Base-by-base conservation (phyloP, 805 yeast species). In the Candida ficus region DNA sequence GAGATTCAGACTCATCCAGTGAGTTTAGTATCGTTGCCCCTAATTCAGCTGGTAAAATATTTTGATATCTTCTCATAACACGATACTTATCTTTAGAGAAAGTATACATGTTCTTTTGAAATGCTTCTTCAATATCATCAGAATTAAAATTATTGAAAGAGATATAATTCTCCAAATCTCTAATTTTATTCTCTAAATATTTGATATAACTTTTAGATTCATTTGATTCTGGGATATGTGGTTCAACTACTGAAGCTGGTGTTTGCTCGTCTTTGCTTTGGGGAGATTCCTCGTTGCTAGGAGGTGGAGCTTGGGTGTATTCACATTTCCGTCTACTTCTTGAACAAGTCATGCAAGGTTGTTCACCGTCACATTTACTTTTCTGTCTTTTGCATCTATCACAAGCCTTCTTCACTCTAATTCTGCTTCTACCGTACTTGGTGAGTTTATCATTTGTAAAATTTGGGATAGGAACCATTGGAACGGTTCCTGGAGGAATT, bases 351-450 rank as follows among this genome's bases (percentile, higher is more conserved):
- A 46, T 43, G 45, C 83, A 78, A 9, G 83, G 83, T 32, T 47
- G 48, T 13, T 64, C 61, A 5, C 81, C 81, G 37, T 76, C 67
- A 53, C 83, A 78, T 49, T 78, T 77, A 43, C 74, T 73, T 55
- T 78, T 76, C 44, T 73, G 77, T 28, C 63, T 58, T 41, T 78
- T 62, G 54, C 83, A 78, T 18, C 77, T 61, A 39, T 70, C 75
- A 47, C 83, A 78, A 1, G 83, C 83, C 45, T 66, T 70, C 39
- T 64, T 60, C 9, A 75, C 80, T 33, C 78, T 54, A 12, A 39
- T 4, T 27, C 49, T 38, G 10, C 19, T 33, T 9, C 19, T 26
- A 12, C 44, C 49, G 13, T 16, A 20, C 27, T 43, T 43, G 6
- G 38, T 37, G 12, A 41, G 21, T n/a, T 36, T 38, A 23, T 14